Evolutionary conservation across 2,329 filamentous ascomycete genomes (phyloP).

Genomic region (Knufia fluminis): DNA sequence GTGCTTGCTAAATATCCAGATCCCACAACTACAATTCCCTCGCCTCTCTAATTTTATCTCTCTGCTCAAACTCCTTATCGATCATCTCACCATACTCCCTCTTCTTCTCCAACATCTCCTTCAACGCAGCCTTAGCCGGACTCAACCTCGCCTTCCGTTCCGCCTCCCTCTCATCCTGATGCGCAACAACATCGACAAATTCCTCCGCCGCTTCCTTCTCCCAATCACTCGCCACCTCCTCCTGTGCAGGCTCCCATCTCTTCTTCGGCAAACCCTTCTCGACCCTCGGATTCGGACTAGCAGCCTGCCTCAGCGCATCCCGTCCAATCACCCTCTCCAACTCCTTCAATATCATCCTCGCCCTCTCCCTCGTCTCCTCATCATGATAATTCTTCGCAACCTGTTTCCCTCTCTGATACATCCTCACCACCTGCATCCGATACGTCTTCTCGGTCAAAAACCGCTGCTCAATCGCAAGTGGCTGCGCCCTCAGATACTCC

Average conservation of each 20-base stretch:
- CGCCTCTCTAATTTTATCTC: neutral
- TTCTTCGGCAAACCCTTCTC: neutral
- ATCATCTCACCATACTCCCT: conserved; percentile 13
- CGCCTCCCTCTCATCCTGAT: neutral
- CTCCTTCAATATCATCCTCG: conserved; percentile 14
- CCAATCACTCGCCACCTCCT: neutral
- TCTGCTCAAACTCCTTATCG: neutral
- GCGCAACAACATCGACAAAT: neutral
- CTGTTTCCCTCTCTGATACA: conserved; percentile 9
- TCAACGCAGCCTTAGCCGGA: neutral
- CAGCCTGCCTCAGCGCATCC: neutral
- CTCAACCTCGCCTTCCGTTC: neutral
- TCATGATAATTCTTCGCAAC: conserved; percentile 8
- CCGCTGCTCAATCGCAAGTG: neutral
- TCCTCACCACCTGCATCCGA: conserved; percentile 8
- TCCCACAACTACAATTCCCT: neutral
- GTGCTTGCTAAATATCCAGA: neutral
- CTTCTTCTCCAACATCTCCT: conserved; percentile 9
- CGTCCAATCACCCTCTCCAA: conserved; percentile 10
- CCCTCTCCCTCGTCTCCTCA: conserved; percentile 13
- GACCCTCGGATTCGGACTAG: neutral
- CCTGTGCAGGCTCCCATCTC: neutral
- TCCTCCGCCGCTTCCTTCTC: neutral
- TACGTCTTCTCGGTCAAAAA: conserved; percentile 11
- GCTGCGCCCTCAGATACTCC: neutral